Percentiles rank a stretch among this genome's conserved stretches.
These are phyloP conservation scores for Trametes maxima DNA, from an alignment of 768 basidiomycete species.

Conservation along the genomic window DNA sequence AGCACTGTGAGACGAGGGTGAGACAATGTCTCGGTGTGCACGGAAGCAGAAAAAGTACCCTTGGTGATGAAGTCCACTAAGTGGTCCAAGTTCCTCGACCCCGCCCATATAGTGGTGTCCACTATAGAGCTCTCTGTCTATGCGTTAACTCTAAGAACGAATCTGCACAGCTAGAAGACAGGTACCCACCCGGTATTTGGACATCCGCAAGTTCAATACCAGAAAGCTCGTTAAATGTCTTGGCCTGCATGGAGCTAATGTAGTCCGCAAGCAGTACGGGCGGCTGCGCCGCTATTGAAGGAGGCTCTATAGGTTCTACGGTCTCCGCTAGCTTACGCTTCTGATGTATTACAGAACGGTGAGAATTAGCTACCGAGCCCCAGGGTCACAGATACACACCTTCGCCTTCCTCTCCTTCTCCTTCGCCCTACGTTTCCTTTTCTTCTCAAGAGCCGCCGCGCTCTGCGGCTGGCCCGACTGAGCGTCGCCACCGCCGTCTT, in stretches of 20 bases:
- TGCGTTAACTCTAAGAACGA: constrained; percentile 43
- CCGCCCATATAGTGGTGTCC: constrained; percentile 77
- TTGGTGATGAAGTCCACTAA: constrained; percentile 76
- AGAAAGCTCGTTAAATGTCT: constrained; percentile 68
- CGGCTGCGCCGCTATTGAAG: constrained; percentile 58
- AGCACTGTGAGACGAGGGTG: constrained; percentile 47
- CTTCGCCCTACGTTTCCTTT: constrained; percentile 72
- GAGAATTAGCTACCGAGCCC: neutral
- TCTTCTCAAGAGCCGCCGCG: constrained; percentile 47
- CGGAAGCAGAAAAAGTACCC: constrained; percentile 46
- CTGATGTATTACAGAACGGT: constrained; percentile 40
- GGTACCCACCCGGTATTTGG: constrained; percentile 70
- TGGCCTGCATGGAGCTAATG: constrained; percentile 65
- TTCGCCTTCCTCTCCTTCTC: constrained; percentile 76
- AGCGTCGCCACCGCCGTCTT: constrained; percentile 38
- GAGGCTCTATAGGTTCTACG: constrained; percentile 38
- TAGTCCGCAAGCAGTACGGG: constrained; percentile 63
- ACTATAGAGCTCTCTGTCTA: constrained; percentile 70
- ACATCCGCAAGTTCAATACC: constrained; percentile 80
- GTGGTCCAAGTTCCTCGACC: constrained; percentile 68
- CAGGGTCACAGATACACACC: constrained; percentile 33
- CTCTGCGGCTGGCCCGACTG: constrained; percentile 22
- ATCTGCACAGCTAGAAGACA: constrained; percentile 1
- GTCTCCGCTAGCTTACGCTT: constrained; percentile 64
- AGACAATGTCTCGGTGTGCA: constrained; percentile 1